phyloP scores from a whole-genome alignment of 768 basidiomycete genomes.

The Amanita subjunquillea region DNA sequence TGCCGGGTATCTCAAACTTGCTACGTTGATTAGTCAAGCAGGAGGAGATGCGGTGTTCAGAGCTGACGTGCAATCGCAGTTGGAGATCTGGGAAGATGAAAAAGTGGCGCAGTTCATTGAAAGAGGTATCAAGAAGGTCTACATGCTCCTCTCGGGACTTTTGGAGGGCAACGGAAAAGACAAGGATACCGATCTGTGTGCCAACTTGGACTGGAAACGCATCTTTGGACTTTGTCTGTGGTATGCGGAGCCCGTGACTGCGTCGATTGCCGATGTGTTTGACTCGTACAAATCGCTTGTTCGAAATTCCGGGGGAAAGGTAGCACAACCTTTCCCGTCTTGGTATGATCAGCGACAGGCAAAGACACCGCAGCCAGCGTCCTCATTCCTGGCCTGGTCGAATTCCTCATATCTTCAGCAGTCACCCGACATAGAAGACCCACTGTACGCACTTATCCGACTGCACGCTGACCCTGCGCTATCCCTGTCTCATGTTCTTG shows the following conservation, averaged over 20 bases:
- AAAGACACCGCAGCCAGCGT: slow-evolving; percentile 7
- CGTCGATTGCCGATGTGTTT: slow-evolving; percentile 62
- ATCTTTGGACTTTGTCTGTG: slow-evolving; percentile 86
- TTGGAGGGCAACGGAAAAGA: slow-evolving; percentile 28
- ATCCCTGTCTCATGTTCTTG: slow-evolving; percentile 58
- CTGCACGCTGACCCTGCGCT: slow-evolving; percentile 64
- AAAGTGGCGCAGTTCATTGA: slow-evolving; percentile 54
- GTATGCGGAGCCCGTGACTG: slow-evolving; percentile 69
- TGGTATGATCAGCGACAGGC: slow-evolving; percentile 32
- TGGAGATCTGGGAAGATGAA: slow-evolving; percentile 78
- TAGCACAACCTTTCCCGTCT: slow-evolving; percentile 52
- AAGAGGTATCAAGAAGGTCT: slow-evolving; percentile 63
- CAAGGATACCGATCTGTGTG: slow-evolving; percentile 31
- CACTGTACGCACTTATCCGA: slow-evolving; percentile 72
- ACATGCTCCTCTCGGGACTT: slow-evolving; percentile 70
- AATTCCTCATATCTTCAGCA: slow-evolving; percentile 19
- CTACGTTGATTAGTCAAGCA: slow-evolving; percentile 82
- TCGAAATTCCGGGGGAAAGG: slow-evolving; percentile 20
- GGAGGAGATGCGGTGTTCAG: slow-evolving; percentile 70
- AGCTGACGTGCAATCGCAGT: slow-evolving; percentile 62
- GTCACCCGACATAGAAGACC: slow-evolving; percentile 35
- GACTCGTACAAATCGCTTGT: slow-evolving; percentile 42
- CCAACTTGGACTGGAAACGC: slow-evolving; percentile 89
- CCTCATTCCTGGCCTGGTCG: slow-evolving; percentile 26
- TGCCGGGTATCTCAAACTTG: slow-evolving; percentile 71